Base-by-base conservation (phyloP, 1,284 basidiomycete species). In the Megacollybia platyphylla region DNA sequence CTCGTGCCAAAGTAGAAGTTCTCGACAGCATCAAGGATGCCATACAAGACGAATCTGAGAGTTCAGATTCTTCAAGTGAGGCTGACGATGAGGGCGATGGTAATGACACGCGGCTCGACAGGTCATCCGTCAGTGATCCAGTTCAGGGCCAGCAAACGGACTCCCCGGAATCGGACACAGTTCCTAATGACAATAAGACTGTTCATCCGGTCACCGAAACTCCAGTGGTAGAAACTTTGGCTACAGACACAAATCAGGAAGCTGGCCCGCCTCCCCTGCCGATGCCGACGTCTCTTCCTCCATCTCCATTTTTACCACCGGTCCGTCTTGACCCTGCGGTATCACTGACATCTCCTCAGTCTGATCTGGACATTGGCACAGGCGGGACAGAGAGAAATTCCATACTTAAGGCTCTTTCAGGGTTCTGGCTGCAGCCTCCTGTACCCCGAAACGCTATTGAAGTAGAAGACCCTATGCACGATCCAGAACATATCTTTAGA, bases 1-100 rank as follows among this genome's bases (percentile, higher is more conserved):
- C 92, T 3, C 78, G 84, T 43, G 91, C 91, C 5, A 91, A 83
- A 47, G 88, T 97, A 0, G 83, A 93, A 55, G 79, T 97, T 31
- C 78, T 97, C 38, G 83, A 88, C 50, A 96, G 88, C 53, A 78
- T 97, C 48, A 83, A 88, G 54, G 92, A 97, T 54, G 93, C 89
- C 0, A 88, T 97, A 53, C 76, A 77, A 46, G 92, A 96, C 53
- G 87, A 93, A 51, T 84, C 81, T 13, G 84, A 87, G 43, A 69
- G 73, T 45, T 79, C 77, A 2, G 83, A 85, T 49, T 81, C 80
- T 7, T 84, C 80, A 0, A 88, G 86, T 51, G 88, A 91, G 51
- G 91, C 88, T 17, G 90, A 93, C 51, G 89, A 94, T 51, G 88
- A 87, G 61, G 82, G 79, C 20, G 82, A 78, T 32, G 80, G 71